Conservation (phyloP, 2,329 filamentous ascomycete genomes). For the Botrytis porri region DNA sequence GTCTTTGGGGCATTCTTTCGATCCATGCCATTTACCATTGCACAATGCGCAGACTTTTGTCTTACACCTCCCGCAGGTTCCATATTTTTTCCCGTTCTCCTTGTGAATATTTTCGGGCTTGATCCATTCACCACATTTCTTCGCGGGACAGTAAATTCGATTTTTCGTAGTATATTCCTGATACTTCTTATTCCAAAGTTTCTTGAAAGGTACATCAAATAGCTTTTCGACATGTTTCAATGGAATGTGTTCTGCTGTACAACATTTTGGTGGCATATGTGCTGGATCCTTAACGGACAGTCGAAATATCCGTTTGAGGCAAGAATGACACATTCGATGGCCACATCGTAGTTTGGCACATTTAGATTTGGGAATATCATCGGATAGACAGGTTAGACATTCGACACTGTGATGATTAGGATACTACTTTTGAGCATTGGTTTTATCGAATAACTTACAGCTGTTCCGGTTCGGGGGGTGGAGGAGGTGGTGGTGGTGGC, state of each 20-base stretch:
- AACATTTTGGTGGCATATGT: slow-evolving; percentile 84
- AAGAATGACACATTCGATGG: slow-evolving; percentile 77
- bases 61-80: slow-evolving; percentile 67
- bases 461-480: slow-evolving; percentile 31
- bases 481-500: slow-evolving; percentile 14
- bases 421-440: background rate
- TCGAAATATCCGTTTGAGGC: slow-evolving; percentile 71
- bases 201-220: slow-evolving; percentile 73
- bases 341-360: slow-evolving; percentile 72
- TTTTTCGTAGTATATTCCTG: slow-evolving; percentile 72
- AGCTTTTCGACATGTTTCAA: slow-evolving; percentile 72
- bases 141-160: slow-evolving; percentile 72
- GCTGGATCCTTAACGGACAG: slow-evolving; percentile 73
- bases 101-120: slow-evolving; percentile 65
- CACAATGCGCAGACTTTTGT: slow-evolving; percentile 73
- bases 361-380: slow-evolving; percentile 61
- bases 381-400: slow-evolving; percentile 69
- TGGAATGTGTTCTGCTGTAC: slow-evolving; percentile 68
- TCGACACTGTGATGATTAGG: slow-evolving; percentile 52
- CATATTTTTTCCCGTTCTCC: slow-evolving; percentile 60
- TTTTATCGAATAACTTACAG: slow-evolving; percentile 26
- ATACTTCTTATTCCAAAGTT: slow-evolving; percentile 76
- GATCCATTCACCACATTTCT: slow-evolving; percentile 76
- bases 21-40: slow-evolving; percentile 70
- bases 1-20: slow-evolving; percentile 67